Evolutionary conservation across 208 protist genomes (phyloP).

Genomic region (Angomonas deanei): DNA sequence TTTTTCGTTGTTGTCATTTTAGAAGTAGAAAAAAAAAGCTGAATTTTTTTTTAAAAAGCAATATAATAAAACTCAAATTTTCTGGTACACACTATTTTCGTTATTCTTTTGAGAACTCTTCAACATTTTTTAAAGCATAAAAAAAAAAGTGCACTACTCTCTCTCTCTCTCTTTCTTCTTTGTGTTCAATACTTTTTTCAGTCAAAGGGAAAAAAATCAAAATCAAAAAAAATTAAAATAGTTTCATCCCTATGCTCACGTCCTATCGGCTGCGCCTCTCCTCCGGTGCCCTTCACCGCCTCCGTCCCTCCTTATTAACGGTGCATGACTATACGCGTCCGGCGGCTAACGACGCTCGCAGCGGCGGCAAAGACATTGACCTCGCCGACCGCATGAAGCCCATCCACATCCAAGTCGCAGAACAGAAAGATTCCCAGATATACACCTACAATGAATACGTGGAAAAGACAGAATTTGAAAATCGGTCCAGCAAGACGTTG

Average conservation of each 20-base stretch:
- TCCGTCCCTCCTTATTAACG: neutral
- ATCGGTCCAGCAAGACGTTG: conserved; percentile 30
- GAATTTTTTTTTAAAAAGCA: neutral
- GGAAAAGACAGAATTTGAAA: conserved; percentile 53
- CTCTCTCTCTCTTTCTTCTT: conserved; percentile 3
- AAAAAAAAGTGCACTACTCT: neutral
- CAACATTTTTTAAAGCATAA: neutral
- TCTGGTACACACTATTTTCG: neutral
- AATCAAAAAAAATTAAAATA: too few species aligned
- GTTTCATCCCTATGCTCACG: too few species aligned
- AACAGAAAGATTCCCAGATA: conserved; percentile 70
- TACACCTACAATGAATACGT: conserved; percentile 81
- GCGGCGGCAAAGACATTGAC: conserved; percentile 64
- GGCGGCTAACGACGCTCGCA: conserved; percentile 31
- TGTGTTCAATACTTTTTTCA: conserved; percentile 4
- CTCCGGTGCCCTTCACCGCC: too few species aligned
- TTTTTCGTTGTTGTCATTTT: neutral
- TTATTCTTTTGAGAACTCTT: conserved; percentile 4
- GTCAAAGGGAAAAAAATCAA: neutral
- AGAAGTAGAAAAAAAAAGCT: neutral
- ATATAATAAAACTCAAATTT: neutral
- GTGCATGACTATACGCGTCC: conserved; percentile 3
- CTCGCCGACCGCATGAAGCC: conserved; percentile 58
- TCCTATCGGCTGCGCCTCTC: too few species aligned
- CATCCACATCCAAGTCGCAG: conserved; percentile 63